These are phyloP conservation scores for Coemansia umbellata DNA, from an alignment of 192 early-diverging fungal species.

Conservation along the genomic window DNA sequence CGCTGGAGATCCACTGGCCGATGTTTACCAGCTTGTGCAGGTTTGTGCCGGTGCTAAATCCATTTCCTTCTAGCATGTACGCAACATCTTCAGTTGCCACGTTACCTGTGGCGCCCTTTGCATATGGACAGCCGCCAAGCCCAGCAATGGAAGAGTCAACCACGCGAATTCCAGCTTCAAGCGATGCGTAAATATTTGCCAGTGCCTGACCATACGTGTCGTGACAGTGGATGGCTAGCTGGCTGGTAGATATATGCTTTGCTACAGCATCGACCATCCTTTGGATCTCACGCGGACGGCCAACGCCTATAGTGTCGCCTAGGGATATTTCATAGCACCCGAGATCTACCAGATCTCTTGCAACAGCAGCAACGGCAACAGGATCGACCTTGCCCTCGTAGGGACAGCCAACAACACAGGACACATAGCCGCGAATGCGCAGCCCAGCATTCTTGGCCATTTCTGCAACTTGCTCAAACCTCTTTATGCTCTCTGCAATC, in stretches of 20 bases:
- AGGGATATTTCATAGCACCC: constrained; percentile 97
- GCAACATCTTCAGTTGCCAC: constrained; percentile 96
- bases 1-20: constrained; percentile 87
- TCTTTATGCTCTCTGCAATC: constrained; percentile 73
- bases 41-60: constrained; percentile 77
- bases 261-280: constrained; percentile 69
- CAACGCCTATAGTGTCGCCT: constrained; percentile 95
- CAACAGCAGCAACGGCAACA: constrained; percentile 63
- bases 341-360: constrained; percentile 72
- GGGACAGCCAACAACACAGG: constrained; percentile 89
- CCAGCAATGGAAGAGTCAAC: constrained; percentile 94
- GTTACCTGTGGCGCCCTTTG: constrained; percentile 93
- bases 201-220: constrained; percentile 97
- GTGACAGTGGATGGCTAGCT: constrained; percentile 90
- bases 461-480: constrained; percentile 66
- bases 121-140: constrained; percentile 95
- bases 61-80: constrained; percentile 84
- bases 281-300: constrained; percentile 63
- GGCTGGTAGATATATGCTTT: constrained; percentile 65
- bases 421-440: constrained; percentile 77
- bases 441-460: constrained; percentile 61
- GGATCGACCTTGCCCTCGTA: constrained; percentile 82
- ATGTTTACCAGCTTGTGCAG: constrained; percentile 64
- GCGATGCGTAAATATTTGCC: constrained; percentile 81
- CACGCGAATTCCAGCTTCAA: constrained; percentile 82